phyloP scores from a whole-genome alignment of 257 asterid species.

The Nicotiana benthamiana region DNA sequence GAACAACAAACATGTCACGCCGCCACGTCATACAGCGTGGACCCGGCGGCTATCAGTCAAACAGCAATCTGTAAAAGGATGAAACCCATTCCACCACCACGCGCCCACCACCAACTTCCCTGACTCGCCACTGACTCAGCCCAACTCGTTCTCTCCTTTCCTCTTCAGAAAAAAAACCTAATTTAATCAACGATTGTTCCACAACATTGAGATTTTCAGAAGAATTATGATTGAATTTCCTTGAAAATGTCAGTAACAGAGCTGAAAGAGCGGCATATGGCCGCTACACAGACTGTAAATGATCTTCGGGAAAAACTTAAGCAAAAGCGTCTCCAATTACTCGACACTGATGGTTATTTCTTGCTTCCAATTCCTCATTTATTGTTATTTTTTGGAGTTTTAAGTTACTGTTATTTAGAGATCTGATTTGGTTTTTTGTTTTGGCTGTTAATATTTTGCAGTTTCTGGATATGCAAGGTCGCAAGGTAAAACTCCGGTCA shows the following conservation, averaged over 20 bases:
- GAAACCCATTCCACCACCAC: not conserved
- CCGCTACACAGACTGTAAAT: constrained; percentile 72
- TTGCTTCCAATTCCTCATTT: not conserved
- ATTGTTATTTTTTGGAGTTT: not conserved
- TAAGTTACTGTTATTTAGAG: not conserved
- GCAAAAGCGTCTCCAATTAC: constrained; percentile 73
- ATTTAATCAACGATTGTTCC: not conserved
- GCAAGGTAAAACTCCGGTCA: constrained; percentile 77
- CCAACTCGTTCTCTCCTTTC: not conserved
- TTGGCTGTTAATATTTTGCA: constrained; percentile 13
- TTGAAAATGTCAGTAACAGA: constrained; percentile 63
- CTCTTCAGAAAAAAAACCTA: not conserved
- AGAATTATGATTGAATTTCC: not conserved
- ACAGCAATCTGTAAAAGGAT: not conserved
- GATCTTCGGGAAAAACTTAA: constrained; percentile 62
- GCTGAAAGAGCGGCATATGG: constrained; percentile 85
- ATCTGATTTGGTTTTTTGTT: constrained; percentile 26
- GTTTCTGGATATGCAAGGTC: constrained; percentile 77
- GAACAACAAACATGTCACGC: not conserved
- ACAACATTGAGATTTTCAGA: not conserved
- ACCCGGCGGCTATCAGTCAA: constrained; percentile 13
- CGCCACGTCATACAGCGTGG: constrained; percentile 11
- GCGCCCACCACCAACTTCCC: not conserved
- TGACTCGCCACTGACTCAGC: not conserved
- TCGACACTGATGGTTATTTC: constrained; percentile 70